Conservation (phyloP, 2,329 filamentous ascomycete species). For the Paracamarosporium sp. region DNA sequence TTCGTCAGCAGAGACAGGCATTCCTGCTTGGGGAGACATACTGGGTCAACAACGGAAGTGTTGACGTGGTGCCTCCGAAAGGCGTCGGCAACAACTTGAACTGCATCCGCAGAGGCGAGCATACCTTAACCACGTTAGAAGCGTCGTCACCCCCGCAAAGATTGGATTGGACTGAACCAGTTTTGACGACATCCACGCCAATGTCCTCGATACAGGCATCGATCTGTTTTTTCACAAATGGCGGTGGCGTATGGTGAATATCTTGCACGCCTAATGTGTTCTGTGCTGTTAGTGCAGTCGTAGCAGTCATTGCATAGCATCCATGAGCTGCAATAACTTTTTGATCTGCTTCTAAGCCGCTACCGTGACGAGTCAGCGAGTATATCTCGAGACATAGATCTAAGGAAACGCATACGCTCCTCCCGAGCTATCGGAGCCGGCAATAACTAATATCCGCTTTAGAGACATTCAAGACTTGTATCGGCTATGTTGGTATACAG, state of each 20-base stretch:
- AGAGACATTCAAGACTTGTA: constrained; percentile 26
- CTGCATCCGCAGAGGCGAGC: constrained; percentile 76
- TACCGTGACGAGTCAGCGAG: constrained; percentile 48
- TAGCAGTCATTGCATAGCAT: constrained; percentile 95
- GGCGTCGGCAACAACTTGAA: constrained; percentile 71
- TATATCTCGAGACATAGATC: constrained; percentile 15
- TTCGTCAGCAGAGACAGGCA: background rate
- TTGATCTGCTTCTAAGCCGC: constrained; percentile 93
- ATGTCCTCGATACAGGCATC: constrained; percentile 85
- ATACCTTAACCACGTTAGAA: constrained; percentile 65
- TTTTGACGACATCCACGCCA: constrained; percentile 88
- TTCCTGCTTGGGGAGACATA: constrained; percentile 48
- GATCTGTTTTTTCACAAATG: constrained; percentile 85
- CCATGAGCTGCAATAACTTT: constrained; percentile 91
- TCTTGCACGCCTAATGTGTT: constrained; percentile 85
- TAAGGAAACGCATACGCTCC: constrained; percentile 70
- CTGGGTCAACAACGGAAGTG: constrained; percentile 75
- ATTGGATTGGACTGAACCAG: constrained; percentile 62
- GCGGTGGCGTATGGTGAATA: constrained; percentile 79
- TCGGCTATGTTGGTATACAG: background rate
- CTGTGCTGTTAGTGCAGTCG: constrained; percentile 93
- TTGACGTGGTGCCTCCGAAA: constrained; percentile 65
- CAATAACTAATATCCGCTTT: constrained; percentile 76
- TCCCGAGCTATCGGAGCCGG: constrained; percentile 89
- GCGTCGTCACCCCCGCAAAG: background rate